These are phyloP conservation scores for Myxozyma sirexii DNA, from an alignment of 805 yeast genomes.

Conservation along the genomic window DNA sequence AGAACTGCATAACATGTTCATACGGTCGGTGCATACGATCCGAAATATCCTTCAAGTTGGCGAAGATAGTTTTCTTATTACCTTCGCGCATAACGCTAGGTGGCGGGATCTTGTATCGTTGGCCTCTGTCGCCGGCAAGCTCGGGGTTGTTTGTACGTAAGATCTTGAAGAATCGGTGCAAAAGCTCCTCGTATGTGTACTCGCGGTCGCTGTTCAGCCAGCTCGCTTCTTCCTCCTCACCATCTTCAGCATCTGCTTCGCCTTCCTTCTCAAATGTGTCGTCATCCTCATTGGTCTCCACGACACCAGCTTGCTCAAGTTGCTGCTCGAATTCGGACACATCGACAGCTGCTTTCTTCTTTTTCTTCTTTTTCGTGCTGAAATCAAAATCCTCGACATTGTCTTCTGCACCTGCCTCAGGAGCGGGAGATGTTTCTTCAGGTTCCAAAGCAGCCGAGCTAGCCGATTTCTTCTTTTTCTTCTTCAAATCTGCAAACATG, in stretches of 20 bases:
- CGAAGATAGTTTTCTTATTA: constrained; percentile 91
- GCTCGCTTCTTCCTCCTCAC: constrained; percentile 32
- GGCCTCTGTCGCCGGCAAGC: constrained; percentile 92
- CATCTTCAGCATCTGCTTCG: constrained; percentile 29
- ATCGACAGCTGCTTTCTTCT: constrained; percentile 59
- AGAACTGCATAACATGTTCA: constrained; percentile 93
- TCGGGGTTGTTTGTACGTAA: constrained; percentile 95
- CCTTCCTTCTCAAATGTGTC: constrained; percentile 42
- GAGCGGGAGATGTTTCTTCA: constrained; percentile 38
- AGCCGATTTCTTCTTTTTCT: constrained; percentile 76
- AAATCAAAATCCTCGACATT: constrained; percentile 41
- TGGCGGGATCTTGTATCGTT: constrained; percentile 95
- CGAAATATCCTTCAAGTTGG: constrained; percentile 93
- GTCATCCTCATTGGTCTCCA: constrained; percentile 46
- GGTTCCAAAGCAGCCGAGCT: constrained; percentile 39
- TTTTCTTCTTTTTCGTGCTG: constrained; percentile 80
- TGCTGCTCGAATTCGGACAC: constrained; percentile 85
- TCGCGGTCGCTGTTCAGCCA: constrained; percentile 51
- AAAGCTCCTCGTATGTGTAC: constrained; percentile 72
- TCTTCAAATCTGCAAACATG: constrained; percentile 76
- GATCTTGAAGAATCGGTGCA: constrained; percentile 82
- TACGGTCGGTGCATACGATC: constrained; percentile 94
- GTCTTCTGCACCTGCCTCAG: constrained; percentile 31
- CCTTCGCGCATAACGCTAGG: constrained; percentile 98
- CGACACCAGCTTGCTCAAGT: constrained; percentile 86